Conservation (phyloP, 202 grass and related monocot species). For the Cymbopogon flexuosus region DNA sequence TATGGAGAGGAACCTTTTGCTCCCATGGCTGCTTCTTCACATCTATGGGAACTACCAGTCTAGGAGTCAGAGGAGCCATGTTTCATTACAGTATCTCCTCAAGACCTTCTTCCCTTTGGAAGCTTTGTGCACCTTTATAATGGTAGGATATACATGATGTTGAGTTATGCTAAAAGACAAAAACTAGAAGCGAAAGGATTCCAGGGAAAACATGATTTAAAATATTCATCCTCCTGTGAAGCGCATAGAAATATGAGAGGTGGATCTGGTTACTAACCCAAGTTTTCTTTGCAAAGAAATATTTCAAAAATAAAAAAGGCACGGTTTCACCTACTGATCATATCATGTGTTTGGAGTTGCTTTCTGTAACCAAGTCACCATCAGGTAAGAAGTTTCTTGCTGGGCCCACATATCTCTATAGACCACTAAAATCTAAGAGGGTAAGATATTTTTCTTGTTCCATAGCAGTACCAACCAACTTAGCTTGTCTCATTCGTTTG, state of each 20-base stretch:
- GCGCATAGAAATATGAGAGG: background rate
- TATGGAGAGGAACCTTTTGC: constrained; percentile 70
- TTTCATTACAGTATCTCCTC: constrained; percentile 2
- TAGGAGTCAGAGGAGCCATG: constrained; percentile 79
- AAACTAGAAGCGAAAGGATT: constrained; percentile 19
- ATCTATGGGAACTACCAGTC: constrained; percentile 67
- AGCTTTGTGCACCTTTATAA: constrained; percentile 21
- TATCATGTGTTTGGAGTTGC: background rate
- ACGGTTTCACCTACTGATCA: constrained; percentile 6
- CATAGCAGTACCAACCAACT: constrained; percentile 19
- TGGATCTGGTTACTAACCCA: constrained; percentile 5
- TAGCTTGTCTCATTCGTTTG: constrained; percentile 28
- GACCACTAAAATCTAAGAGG: constrained; percentile 14
- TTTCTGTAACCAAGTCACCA: constrained; percentile 26
- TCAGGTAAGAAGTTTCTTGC: constrained; percentile 21
- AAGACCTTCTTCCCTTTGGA: constrained; percentile 12
- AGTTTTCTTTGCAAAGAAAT: constrained; percentile 14
- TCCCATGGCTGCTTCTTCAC: constrained; percentile 86
- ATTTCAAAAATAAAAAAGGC: constrained; percentile 2
- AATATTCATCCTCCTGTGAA: constrained; percentile 11
- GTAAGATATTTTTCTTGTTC: constrained; percentile 33
- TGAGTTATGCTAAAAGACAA: constrained; percentile 24
- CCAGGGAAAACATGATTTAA: constrained; percentile 4
- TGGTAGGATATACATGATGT: background rate
- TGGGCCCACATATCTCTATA: constrained; percentile 12